A percentile compares a stretch with the other conserved stretches of the same genome.
Conservation (phyloP, 768 basidiomycete species). For the Naematelia aurantialba region DNA sequence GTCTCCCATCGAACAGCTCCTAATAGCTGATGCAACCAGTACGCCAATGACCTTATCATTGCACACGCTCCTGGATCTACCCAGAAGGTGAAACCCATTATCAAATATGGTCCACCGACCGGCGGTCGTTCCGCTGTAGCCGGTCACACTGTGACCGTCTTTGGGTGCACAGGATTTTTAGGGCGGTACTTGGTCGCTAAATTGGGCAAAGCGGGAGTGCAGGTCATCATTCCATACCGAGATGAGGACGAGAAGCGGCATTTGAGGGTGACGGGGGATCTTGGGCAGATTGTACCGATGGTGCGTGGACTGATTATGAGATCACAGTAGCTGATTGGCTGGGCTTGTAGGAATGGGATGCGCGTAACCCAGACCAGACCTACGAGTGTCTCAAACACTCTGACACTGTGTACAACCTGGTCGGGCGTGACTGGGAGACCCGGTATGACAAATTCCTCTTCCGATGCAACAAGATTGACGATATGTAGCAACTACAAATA, state of each 20-base stretch:
- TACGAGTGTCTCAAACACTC: slow-evolving; percentile 91
- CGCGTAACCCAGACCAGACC: slow-evolving; percentile 83
- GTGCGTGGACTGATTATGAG: slow-evolving; percentile 53
- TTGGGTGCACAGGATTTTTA: slow-evolving; percentile 92
- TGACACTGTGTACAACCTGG: slow-evolving; percentile 93
- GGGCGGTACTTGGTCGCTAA: slow-evolving; percentile 91
- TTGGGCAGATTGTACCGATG: slow-evolving; percentile 93
- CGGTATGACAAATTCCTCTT: slow-evolving; percentile 58
- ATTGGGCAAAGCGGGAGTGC: slow-evolving; percentile 89
- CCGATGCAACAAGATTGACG: neutral
- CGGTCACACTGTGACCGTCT: slow-evolving; percentile 91
- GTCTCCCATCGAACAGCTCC: neutral
- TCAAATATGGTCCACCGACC: slow-evolving; percentile 65
- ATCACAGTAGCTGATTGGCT: neutral
- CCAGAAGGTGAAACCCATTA: slow-evolving; percentile 55
- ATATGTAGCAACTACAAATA: slow-evolving; percentile 76
- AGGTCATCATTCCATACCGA: slow-evolving; percentile 90
- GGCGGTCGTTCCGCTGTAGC: slow-evolving; percentile 70
- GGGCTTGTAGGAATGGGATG: slow-evolving; percentile 80
- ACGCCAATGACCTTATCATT: slow-evolving; percentile 46
- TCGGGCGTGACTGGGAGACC: slow-evolving; percentile 89
- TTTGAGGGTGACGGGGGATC: slow-evolving; percentile 88
- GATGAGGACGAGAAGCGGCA: slow-evolving; percentile 89
- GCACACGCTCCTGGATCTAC: slow-evolving; percentile 17
- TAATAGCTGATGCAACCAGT: slow-evolving; percentile 23